A percentile compares a stretch with the other conserved stretches of the same genome.
phyloP scores from a whole-genome alignment of 257 asterid species.

The Fraxinus anomala region DNA sequence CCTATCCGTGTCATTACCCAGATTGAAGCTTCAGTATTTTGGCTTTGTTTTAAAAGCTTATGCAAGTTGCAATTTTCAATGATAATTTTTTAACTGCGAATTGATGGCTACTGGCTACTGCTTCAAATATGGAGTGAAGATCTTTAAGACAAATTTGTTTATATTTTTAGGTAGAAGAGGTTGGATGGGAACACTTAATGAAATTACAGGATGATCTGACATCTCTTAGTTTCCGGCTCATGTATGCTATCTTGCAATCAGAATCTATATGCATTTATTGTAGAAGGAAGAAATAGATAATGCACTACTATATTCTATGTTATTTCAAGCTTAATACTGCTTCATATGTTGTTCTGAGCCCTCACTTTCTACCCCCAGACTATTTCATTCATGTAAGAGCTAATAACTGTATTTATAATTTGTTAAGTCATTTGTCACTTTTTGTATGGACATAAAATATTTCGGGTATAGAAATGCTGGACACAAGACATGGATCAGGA shows the following conservation, averaged over 20 bases:
- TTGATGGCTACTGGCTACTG: background rate
- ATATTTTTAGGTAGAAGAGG: conserved; percentile 66
- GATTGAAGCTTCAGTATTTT: background rate
- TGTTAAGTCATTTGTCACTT: background rate
- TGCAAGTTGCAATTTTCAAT: background rate
- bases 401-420: conserved; percentile 7
- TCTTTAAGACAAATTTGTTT: conserved; percentile 16
- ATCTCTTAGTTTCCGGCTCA: conserved; percentile 55
- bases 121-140: background rate
- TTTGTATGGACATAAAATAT: background rate
- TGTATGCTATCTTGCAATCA: conserved; percentile 42
- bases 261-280: conserved; percentile 12
- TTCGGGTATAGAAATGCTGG: background rate
- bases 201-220: conserved; percentile 61
- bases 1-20: background rate
- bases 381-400: background rate
- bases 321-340: conserved; percentile 7
- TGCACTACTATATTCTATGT: background rate
- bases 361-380: background rate
- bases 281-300: conserved; percentile 1
- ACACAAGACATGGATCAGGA: background rate
- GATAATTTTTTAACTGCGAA: background rate
- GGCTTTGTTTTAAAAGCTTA: background rate
- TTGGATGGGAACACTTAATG: conserved; percentile 80
- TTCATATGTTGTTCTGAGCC: background rate